A percentile compares a stretch with the other conserved stretches of the same genome.
Evolutionary conservation across 768 basidiomycete genomes (phyloP).

Genomic region (Termitomyces sp.): DNA sequence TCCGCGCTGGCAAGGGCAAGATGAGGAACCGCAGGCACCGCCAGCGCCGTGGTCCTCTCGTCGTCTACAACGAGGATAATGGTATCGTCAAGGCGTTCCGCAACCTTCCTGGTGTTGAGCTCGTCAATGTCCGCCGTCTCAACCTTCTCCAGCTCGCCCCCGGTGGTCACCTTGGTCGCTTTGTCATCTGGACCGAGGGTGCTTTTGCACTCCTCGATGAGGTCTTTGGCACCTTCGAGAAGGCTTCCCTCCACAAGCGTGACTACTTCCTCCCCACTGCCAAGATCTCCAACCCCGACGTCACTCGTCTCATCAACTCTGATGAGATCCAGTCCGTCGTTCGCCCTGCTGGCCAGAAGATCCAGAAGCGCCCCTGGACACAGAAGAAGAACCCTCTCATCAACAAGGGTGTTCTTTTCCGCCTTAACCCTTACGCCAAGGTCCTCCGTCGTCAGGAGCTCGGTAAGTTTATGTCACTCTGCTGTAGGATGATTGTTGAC

Average conservation of each 20-base stretch:
- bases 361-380: conserved; percentile 92
- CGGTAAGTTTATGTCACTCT: conserved; percentile 48
- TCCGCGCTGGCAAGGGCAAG: conserved; percentile 97
- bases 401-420: conserved; percentile 94
- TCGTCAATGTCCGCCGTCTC: conserved; percentile 88
- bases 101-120: conserved; percentile 97
- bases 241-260: conserved; percentile 82
- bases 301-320: conserved; percentile 97
- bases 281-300: conserved; percentile 96
- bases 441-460: conserved; percentile 86
- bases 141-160: conserved; percentile 99
- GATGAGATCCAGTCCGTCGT: conserved; percentile 97
- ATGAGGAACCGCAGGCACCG: conserved; percentile 94
- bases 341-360: conserved; percentile 82
- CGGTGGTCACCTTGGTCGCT: conserved; percentile 98
- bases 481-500: conserved; percentile 8
- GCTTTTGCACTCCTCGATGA: conserved; percentile 93
- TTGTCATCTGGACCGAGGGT: conserved; percentile 98
- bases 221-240: conserved; percentile 94
- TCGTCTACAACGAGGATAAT: conserved; percentile 96
- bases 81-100: conserved; percentile 99
- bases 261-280: conserved; percentile 89
- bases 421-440: conserved; percentile 98
- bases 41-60: conserved; percentile 94
- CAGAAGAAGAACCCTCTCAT: conserved; percentile 98